These are phyloP conservation scores for Zopfia rhizophila DNA, from an alignment of 2,329 filamentous ascomycete genomes.

Conservation along the genomic window DNA sequence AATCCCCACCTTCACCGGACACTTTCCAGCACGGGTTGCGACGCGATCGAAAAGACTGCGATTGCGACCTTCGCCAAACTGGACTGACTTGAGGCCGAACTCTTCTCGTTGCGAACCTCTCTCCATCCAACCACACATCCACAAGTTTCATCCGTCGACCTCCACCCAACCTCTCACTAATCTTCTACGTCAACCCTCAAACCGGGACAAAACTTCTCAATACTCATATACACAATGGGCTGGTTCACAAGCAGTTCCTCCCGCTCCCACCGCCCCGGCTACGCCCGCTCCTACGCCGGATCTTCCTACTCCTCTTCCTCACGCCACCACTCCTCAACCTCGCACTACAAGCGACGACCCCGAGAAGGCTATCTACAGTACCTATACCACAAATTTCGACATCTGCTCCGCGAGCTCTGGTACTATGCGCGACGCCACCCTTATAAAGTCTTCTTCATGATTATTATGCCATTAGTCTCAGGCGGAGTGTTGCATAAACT, in stretches of 20 bases:
- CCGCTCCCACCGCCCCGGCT: conserved; percentile 39
- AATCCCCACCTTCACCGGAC: conserved; percentile 5
- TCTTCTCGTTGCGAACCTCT: neutral
- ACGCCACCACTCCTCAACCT: conserved; percentile 63
- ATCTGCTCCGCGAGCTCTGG: conserved; percentile 81
- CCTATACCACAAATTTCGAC: conserved; percentile 78
- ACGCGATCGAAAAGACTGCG: conserved; percentile 10
- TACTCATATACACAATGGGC: conserved; percentile 41
- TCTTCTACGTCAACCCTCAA: neutral
- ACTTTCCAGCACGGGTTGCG: neutral
- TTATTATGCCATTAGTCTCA: conserved; percentile 87
- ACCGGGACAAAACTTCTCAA: neutral
- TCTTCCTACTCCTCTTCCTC: conserved; percentile 38
- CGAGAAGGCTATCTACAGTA: conserved; percentile 81
- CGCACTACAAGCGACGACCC: conserved; percentile 81
- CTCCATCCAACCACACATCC: conserved; percentile 1
- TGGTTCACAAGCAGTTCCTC: conserved; percentile 48
- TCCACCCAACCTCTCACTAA: neutral
- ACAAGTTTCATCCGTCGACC: conserved; percentile 7
- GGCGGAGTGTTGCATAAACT: conserved; percentile 84
- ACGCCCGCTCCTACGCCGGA: conserved; percentile 41
- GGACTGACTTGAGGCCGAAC: too few species aligned
- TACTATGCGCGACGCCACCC: conserved; percentile 86
- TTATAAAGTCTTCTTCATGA: conserved; percentile 87
- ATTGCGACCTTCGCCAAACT: too few species aligned